Evolutionary conservation across 2,329 filamentous ascomycete genomes (phyloP).

Genomic region (Colletotrichum musae): DNA sequence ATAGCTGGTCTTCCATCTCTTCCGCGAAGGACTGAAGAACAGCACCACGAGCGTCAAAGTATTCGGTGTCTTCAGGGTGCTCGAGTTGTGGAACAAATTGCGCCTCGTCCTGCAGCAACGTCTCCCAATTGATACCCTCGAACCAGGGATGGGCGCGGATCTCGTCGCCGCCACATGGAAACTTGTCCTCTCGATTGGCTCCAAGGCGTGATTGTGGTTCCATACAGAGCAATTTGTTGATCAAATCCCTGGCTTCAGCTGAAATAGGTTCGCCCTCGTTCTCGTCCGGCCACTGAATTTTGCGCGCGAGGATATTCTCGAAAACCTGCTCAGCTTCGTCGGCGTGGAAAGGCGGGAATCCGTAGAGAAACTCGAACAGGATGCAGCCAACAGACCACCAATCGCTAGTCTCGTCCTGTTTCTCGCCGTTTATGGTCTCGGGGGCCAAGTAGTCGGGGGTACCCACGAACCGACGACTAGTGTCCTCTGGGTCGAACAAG

Average conservation of each 20-base stretch:
- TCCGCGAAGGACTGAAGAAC: conserved; percentile 93
- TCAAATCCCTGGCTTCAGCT: conserved; percentile 90
- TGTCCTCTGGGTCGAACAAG: conserved; percentile 95
- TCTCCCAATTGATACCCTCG: conserved; percentile 87
- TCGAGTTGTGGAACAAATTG: conserved; percentile 94
- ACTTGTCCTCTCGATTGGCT: conserved; percentile 88
- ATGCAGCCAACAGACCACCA: conserved; percentile 99
- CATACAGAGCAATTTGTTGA: conserved; percentile 90
- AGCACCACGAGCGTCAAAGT: conserved; percentile 93
- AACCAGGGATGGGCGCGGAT: conserved; percentile 95
- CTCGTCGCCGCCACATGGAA: conserved; percentile 86
- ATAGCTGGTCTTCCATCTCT: conserved; percentile 90
- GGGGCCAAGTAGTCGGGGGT: conserved; percentile 97
- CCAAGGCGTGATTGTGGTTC: conserved; percentile 88
- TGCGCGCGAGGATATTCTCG: conserved; percentile 92
- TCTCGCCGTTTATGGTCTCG: conserved; percentile 94
- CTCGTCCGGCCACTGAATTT: conserved; percentile 93
- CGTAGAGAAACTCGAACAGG: conserved; percentile 95
- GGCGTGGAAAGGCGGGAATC: conserved; percentile 94
- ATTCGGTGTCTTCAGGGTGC: conserved; percentile 97
- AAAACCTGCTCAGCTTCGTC: conserved; percentile 93
- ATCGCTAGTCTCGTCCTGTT: conserved; percentile 98
- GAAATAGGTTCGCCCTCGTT: conserved; percentile 82
- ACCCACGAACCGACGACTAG: conserved; percentile 91
- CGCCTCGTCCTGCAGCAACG: conserved; percentile 92